A percentile compares a stretch with the other conserved stretches of the same genome.
Conservation (phyloP, 371 early-diverging fungal genomes). For the Batkoa obscura region DNA sequence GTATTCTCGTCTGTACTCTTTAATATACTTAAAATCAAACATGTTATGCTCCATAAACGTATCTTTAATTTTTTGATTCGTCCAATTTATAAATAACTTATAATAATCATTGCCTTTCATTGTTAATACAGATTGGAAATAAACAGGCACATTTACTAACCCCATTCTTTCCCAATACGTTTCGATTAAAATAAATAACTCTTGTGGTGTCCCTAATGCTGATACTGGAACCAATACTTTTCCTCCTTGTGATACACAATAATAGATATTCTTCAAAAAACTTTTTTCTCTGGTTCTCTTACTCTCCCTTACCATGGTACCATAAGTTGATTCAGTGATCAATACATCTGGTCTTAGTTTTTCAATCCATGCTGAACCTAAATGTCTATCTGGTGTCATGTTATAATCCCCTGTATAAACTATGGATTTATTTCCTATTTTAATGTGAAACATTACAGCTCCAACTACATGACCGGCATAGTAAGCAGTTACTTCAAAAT, state of each 20-base stretch:
- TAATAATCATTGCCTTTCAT: conserved; percentile 88
- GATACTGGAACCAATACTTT: conserved; percentile 92
- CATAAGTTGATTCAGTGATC: conserved; percentile 94
- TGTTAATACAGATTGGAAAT: conserved; percentile 84
- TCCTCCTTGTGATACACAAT: conserved; percentile 69
- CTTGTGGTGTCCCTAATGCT: conserved; percentile 93
- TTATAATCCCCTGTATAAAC: conserved; percentile 98
- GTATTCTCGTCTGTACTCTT: conserved; percentile 51
- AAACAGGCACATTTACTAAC: conserved; percentile 59
- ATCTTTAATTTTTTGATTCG: conserved; percentile 79
- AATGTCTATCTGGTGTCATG: conserved; percentile 90
- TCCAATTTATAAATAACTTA: conserved; percentile 87
- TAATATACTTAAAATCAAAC: conserved; percentile 89
- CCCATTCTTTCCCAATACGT: conserved; percentile 90
- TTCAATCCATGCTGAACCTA: conserved; percentile 90
- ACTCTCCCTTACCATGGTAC: conserved; percentile 85
- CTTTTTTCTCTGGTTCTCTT: conserved; percentile 81
- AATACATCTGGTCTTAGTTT: conserved; percentile 70
- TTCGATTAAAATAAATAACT: conserved; percentile 85
- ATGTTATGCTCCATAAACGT: conserved; percentile 70
- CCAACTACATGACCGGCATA: conserved; percentile 98
- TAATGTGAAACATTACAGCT: conserved; percentile 89
- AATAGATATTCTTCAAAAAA: conserved; percentile 77
- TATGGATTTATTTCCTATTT: conserved; percentile 55
- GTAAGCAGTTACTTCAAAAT: conserved; percentile 74